These are phyloP conservation scores for Juglanconis juglandina DNA, from an alignment of 2,329 filamentous ascomycete species.

Conservation along the genomic window DNA sequence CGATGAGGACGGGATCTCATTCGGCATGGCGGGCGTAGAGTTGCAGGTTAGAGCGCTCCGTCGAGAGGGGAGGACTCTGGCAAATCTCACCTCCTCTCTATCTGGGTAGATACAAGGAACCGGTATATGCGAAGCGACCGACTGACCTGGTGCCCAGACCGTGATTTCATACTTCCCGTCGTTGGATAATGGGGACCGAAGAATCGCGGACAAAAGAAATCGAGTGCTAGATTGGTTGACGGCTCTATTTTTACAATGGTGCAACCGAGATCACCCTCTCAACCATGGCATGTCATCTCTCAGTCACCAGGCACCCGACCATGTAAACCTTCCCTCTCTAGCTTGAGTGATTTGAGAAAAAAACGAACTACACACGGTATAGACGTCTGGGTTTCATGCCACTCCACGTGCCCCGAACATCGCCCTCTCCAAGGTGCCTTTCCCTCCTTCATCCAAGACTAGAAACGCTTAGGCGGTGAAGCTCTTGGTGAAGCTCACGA, in stretches of 20 bases:
- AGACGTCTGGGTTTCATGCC: slow-evolving; percentile 40
- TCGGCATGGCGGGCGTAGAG: no score
- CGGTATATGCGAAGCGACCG: no score
- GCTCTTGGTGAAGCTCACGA: slow-evolving; percentile 85
- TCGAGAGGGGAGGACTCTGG: no score
- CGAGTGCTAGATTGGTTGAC: slow-evolving; percentile 59
- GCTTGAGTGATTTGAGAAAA: slow-evolving; percentile 36
- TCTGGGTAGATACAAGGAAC: no score
- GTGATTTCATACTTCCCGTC: no score
- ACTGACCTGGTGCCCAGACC: no score
- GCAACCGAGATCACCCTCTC: slow-evolving; percentile 44
- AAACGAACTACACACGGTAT: slow-evolving; percentile 42
- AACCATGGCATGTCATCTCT: slow-evolving; percentile 40
- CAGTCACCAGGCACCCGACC: slow-evolving; percentile 45
- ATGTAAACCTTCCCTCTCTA: slow-evolving; percentile 41
- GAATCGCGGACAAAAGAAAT: slow-evolving; percentile 54
- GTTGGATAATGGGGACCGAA: not conserved
- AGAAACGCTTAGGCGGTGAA: slow-evolving; percentile 59
- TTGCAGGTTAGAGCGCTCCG: no score
- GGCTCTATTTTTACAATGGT: slow-evolving; percentile 61
- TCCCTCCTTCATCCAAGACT: slow-evolving; percentile 31
- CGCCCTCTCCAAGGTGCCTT: slow-evolving; percentile 19
- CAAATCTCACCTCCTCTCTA: no score
- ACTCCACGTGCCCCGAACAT: slow-evolving; percentile 30
- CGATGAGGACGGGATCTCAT: no score